Percentiles rank a stretch among this genome's conserved stretches.
Evolutionary conservation across 129 eudicot species (phyloP).

Genomic region (Artemisia tridentata): DNA sequence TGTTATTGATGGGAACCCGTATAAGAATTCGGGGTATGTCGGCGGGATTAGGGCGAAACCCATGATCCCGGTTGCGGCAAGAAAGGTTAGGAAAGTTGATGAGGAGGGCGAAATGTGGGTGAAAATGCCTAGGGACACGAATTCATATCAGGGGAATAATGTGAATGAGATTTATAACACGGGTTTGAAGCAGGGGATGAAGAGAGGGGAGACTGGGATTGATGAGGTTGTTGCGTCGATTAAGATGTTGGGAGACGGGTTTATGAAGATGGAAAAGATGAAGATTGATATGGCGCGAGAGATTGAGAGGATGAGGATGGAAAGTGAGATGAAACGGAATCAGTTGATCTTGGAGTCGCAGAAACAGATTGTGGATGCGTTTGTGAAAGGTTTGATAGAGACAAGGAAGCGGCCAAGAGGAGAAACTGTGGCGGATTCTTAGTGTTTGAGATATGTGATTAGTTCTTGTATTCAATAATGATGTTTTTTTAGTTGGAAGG

Average conservation of each 20-base stretch:
- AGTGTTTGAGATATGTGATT: constrained; percentile 12
- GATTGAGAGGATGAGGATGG: constrained; percentile 69
- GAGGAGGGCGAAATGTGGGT: constrained; percentile 46
- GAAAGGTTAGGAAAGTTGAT: constrained; percentile 39
- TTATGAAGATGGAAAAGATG: constrained; percentile 83
- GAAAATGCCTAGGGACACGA: constrained; percentile 37
- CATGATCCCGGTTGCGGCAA: constrained; percentile 7
- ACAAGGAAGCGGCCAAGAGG: constrained; percentile 31
- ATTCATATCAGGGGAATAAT: constrained; percentile 32
- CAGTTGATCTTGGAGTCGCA: constrained; percentile 73
- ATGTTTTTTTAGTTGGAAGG: constrained; percentile 22
- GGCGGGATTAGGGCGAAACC: constrained; percentile 32
- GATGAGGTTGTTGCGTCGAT: constrained; percentile 69
- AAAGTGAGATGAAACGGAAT: constrained; percentile 83
- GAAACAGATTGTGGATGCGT: constrained; percentile 72
- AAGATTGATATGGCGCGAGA: constrained; percentile 83
- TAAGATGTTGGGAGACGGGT: constrained; percentile 72
- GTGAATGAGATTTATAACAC: constrained; percentile 32
- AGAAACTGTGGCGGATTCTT: constrained; percentile 26
- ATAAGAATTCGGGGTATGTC: constrained; percentile 4
- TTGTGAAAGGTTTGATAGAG: constrained; percentile 62
- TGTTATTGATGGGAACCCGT: constrained; percentile 15
- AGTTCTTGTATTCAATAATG: constrained; percentile 28
- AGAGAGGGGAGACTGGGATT: constrained; percentile 41
- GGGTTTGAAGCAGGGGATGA: constrained; percentile 37